Percentiles rank a stretch among this genome's conserved stretches.
Evolutionary conservation across 768 basidiomycete genomes (phyloP).

Genomic region (Termitomyces sp.): DNA sequence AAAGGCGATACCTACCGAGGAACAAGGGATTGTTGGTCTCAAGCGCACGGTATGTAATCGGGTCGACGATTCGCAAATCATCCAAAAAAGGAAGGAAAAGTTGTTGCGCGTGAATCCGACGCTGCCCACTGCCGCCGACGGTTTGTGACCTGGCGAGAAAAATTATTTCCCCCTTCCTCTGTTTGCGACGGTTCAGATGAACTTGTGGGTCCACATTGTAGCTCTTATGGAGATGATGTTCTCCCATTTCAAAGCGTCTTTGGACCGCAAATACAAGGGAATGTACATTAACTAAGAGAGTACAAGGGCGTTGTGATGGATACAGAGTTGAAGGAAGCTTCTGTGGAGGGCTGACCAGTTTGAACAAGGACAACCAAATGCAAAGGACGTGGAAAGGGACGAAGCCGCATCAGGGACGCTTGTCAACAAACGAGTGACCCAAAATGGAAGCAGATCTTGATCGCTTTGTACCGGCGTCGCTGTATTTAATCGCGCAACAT

Average conservation of each 20-base stretch:
- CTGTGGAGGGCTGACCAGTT: background rate
- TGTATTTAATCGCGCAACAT: conserved; percentile 21
- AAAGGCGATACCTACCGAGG: conserved; percentile 19
- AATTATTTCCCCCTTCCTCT: background rate
- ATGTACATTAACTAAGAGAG: background rate
- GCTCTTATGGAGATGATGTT: conserved; percentile 2
- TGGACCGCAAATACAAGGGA: conserved; percentile 4
- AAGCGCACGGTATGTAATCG: conserved; percentile 2
- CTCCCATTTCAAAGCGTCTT: background rate
- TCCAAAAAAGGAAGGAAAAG: conserved; percentile 9
- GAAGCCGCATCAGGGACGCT: conserved; percentile 9
- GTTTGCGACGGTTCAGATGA: background rate
- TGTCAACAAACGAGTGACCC: conserved; percentile 32
- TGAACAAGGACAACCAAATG: conserved; percentile 25
- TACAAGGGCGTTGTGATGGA: conserved; percentile 25
- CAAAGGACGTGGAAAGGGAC: conserved; percentile 17
- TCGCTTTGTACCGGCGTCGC: conserved; percentile 20
- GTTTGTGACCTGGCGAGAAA: background rate
- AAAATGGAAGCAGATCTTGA: conserved; percentile 31
- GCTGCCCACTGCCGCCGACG: background rate
- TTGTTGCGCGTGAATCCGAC: background rate
- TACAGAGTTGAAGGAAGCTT: conserved; percentile 11
- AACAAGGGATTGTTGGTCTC: conserved; percentile 22
- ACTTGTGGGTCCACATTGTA: conserved; percentile 14
- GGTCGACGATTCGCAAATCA: background rate